Evolutionary conservation across 345 rosid species (phyloP), one percentile per base, ranked within the genome.

Genomic region (Bruguiera sexangula): DNA sequence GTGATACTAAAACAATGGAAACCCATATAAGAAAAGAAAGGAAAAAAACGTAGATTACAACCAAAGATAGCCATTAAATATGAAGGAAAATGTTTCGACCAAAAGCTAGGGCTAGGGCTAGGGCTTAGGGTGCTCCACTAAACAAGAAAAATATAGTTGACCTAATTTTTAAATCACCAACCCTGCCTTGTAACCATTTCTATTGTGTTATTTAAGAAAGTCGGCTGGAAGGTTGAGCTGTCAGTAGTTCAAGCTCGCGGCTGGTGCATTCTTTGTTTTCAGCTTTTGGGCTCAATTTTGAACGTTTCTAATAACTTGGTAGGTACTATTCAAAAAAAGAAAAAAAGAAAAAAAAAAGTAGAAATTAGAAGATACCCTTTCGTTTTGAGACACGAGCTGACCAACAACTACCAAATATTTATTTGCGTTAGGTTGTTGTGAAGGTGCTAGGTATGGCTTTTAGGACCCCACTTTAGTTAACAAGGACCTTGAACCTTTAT

Each of bases 201-300:
- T 61, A 30, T 59, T 46, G 65, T 73, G 34, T 63, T 58, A 67
- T 43, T 67, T 63, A 82, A 70, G 71, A 71, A 75, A 68, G 77
- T 77, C 78, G 79, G 85, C 79, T 63, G 54, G 71, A 62, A 71
- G 65, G 83, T 73, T 78, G 78, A 78, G 76, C 65, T 75, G 88
- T 84, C 87, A 63, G 57, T 50, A 75, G 64, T 66, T 55, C 30
- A 66, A 73, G 75, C 62, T 71, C 75, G 15, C 65, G 64, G 80
- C 73, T 69, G 70, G 62, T 64, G 73, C 68, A 39, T 56, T 51
- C 20, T 70, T 36, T 27, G 19, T 32, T 37, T 60, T 43, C 63
- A 22, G 19, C 39, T 21, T 52, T 6, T 50, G 52, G 31, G 37
- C 54, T 57, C 50, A 30, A 21, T 31, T 29, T 48, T 53, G 18